A percentile compares a stretch with the other conserved stretches of the same genome.
Evolutionary conservation across 2,329 filamentous ascomycete genomes (phyloP).

Genomic region (Fusarium annulatum): DNA sequence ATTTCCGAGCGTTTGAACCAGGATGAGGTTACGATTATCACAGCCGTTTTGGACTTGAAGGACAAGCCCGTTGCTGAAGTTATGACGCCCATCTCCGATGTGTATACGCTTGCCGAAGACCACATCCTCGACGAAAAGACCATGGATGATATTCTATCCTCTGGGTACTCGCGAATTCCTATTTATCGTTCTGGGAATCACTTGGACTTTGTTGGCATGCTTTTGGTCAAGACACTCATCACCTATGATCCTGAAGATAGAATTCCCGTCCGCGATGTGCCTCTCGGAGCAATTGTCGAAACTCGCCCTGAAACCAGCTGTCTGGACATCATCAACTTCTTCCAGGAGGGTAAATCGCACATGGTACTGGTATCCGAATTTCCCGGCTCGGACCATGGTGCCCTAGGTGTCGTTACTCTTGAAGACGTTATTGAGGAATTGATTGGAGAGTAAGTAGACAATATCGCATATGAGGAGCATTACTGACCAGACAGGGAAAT

Average conservation of each 20-base stretch:
- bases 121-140: conserved; percentile 91
- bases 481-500: conserved; percentile 76
- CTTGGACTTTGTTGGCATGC: conserved; percentile 95
- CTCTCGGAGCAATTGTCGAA: conserved; percentile 92
- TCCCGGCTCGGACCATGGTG: conserved; percentile 91
- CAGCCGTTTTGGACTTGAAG: conserved; percentile 93
- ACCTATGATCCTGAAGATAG: conserved; percentile 97
- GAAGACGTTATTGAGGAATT: conserved; percentile 99
- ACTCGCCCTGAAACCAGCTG: conserved; percentile 96
- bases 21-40: conserved; percentile 99
- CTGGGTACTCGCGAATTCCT: conserved; percentile 95
- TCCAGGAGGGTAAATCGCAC: conserved; percentile 98
- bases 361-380: conserved; percentile 95
- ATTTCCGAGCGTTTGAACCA: conserved; percentile 91
- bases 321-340: conserved; percentile 98
- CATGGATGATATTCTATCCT: conserved; percentile 92
- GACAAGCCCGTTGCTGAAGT: conserved; percentile 94
- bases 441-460: conserved; percentile 85
- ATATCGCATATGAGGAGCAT: not conserved
- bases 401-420: conserved; percentile 91
- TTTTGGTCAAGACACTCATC: conserved; percentile 97
- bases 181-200: conserved; percentile 88
- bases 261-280: conserved; percentile 88
- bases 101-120: conserved; percentile 96
- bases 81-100: conserved; percentile 98